Evolutionary conservation across 2,329 filamentous ascomycete genomes (phyloP), one percentile per base, ranked within the genome.

Genomic region (Ilyonectria mors-panacis): DNA sequence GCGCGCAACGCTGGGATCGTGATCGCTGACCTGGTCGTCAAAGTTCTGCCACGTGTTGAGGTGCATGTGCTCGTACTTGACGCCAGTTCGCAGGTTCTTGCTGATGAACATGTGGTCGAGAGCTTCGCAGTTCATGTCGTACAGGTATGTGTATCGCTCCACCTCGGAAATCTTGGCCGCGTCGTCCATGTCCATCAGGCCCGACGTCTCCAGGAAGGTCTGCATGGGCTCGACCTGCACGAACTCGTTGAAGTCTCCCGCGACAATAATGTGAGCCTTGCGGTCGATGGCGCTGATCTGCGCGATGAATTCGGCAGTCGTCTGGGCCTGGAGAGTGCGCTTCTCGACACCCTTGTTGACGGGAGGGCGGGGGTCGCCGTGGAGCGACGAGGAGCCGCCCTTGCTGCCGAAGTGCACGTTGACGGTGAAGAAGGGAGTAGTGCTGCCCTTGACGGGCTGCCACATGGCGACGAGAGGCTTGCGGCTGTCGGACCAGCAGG

Each of bases 181-280:
- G 6, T 86, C 89, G 72, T 93, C 91, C 2, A 93, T 80, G 69
- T 93, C 90, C 37, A 83, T 71, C 51, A 93, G 81, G 2, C 86
- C 85, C 0, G 88, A 91, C 21, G 84, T 81, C 4, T 78, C 68
- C 1, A 81, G 75, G 69, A 93, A 92, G 1, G 80, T 81, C 66
- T 84, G 77, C 55, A 93, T 78, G 1, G 91, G 91, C 76, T 84
- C 74, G 10, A 89, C 90, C 68, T 90, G 90, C 6, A 86, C 77
- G 76, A 92, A 93, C 78, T 94, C 92, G 83, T 94, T 93, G 77
- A 91, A 93, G 80, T 94, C 92, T 28, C 92, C 92, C 0, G 88
- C 86, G 2, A 85, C 81, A 66, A 93, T 85, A 70, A 94, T 78
- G 26, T 82, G 82, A 0, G 91, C 91, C 17, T 85, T 79, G 12